A percentile compares a stretch with the other conserved stretches of the same genome.
Conservation (phyloP, 805 yeast species). For the Candida awuae region DNA sequence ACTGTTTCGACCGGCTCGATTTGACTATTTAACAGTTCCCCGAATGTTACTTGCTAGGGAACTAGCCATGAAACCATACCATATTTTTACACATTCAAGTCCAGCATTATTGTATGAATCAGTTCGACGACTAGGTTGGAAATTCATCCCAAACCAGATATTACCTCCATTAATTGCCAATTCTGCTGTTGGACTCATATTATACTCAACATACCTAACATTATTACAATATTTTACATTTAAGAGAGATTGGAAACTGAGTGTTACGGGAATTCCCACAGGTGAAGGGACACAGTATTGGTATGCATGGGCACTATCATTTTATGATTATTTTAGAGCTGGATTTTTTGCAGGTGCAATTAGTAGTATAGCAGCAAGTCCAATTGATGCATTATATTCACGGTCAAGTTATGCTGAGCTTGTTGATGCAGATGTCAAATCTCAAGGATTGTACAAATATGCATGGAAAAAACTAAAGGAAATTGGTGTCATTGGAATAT, state of each 20-base stretch:
- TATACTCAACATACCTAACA: constrained; percentile 74
- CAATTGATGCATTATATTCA: constrained; percentile 83
- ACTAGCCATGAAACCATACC: constrained; percentile 41
- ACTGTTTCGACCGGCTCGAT: constrained; percentile 81
- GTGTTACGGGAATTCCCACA: constrained; percentile 7
- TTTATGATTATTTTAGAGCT: constrained; percentile 59
- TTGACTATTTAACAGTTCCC: constrained; percentile 73
- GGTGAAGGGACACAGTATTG: constrained; percentile 10
- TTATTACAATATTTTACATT: constrained; percentile 35
- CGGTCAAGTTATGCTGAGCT: constrained; percentile 73
- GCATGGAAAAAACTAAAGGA: constrained; percentile 60
- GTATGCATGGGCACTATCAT: constrained; percentile 10
- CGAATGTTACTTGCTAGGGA: constrained; percentile 44
- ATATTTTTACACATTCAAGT: constrained; percentile 64
- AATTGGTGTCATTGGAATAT: constrained; percentile 75
- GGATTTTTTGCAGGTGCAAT: constrained; percentile 82
- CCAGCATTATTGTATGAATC: constrained; percentile 69
- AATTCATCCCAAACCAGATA: constrained; percentile 73
- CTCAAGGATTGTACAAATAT: constrained; percentile 63
- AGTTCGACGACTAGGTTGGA: constrained; percentile 65
- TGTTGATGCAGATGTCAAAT: constrained; percentile 43
- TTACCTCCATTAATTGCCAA: constrained; percentile 86
- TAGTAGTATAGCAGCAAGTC: constrained; percentile 89
- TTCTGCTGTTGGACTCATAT: constrained; percentile 78
- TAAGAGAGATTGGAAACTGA: constrained; percentile 12